A percentile compares a stretch with the other conserved stretches of the same genome.
Conservation (phyloP, 495 filamentous ascomycete species). For the Jackrogersella multiformis region DNA sequence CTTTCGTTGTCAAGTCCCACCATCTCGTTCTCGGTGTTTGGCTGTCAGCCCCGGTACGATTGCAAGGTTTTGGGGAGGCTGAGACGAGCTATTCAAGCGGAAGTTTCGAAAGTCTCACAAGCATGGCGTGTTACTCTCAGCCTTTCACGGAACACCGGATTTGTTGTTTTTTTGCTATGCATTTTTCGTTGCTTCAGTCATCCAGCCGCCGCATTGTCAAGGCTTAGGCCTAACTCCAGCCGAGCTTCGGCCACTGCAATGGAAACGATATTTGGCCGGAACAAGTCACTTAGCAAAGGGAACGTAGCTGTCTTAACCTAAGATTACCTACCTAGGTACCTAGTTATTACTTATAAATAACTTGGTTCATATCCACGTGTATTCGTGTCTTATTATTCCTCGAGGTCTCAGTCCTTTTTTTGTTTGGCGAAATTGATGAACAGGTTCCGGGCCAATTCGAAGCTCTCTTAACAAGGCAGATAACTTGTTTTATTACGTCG, state of each 20-base stretch:
- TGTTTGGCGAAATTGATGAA: conserved; percentile 14
- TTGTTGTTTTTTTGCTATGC: not conserved
- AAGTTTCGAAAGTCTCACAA: conserved; percentile 39
- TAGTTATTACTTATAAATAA: conserved; percentile 5
- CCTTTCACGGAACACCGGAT: conserved; percentile 12
- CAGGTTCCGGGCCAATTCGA: conserved; percentile 6
- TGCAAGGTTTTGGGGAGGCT: conserved; percentile 38
- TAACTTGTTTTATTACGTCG: not conserved
- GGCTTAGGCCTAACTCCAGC: not conserved
- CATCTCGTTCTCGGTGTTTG: conserved; percentile 27
- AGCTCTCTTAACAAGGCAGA: conserved; percentile 12
- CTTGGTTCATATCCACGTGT: conserved; percentile 38
- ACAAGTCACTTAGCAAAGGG: conserved; percentile 20
- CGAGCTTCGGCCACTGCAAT: conserved; percentile 10
- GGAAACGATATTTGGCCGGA: conserved; percentile 11
- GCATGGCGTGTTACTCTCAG: conserved; percentile 12
- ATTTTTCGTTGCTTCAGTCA: not conserved
- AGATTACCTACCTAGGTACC: conserved; percentile 16
- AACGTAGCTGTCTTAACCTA: conserved; percentile 32
- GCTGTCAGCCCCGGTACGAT: conserved; percentile 25
- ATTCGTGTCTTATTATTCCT: conserved; percentile 32
- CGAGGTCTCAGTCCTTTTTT: conserved; percentile 16
- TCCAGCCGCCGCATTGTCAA: not conserved
- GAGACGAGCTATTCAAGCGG: conserved; percentile 42
- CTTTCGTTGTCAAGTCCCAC: conserved; percentile 17